Evolutionary conservation across 73 alveolate genomes (phyloP).

Genomic region (Loxodes magnus): DNA sequence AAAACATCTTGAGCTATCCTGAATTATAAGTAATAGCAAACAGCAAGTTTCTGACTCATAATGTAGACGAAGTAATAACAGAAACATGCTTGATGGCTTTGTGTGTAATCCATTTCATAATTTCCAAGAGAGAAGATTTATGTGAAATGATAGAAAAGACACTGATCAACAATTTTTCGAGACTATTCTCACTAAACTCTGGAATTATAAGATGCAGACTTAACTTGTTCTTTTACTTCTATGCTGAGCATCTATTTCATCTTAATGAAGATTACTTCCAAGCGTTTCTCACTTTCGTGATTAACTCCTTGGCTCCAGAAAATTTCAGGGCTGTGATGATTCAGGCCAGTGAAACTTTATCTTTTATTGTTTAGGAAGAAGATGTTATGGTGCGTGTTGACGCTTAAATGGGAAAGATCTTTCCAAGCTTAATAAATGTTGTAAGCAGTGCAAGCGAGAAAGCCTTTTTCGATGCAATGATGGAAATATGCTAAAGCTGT

Average conservation of each 20-base stretch:
- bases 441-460: not conserved
- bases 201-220: constrained; percentile 1
- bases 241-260: not conserved
- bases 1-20: not conserved
- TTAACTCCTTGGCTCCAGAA: constrained; percentile 2
- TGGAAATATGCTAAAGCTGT: not conserved
- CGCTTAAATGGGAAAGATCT: not conserved
- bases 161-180: not conserved
- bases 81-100: not conserved
- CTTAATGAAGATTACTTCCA: not conserved
- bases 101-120: not conserved
- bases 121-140: constrained; percentile 1
- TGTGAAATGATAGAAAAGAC: not conserved
- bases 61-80: constrained; percentile 1
- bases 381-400: not conserved
- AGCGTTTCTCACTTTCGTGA: not conserved
- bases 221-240: constrained; percentile 3
- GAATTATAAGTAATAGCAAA: not conserved
- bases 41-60: not conserved
- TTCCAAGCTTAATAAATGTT: not conserved
- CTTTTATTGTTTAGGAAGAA: constrained; percentile 1
- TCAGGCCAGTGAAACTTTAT: constrained; percentile 14
- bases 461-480: constrained; percentile 5
- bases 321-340: not conserved
- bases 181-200: not conserved